Conservation (phyloP, 2,329 filamentous ascomycete genomes). For the Colletotrichum godetiae region DNA sequence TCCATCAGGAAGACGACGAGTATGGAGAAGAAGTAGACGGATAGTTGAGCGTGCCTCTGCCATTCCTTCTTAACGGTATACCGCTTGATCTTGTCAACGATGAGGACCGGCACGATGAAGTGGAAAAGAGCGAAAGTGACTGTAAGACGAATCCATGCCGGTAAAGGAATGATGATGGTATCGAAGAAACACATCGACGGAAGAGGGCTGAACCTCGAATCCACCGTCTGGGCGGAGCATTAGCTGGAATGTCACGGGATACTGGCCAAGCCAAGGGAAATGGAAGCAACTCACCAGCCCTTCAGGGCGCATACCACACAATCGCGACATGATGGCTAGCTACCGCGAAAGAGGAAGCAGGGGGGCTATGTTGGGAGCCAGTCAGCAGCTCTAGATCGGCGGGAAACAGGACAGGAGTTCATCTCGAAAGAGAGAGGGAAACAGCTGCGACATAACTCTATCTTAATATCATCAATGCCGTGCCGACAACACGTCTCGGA, state of each 20-base stretch:
- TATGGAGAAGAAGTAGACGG: slow-evolving; percentile 40
- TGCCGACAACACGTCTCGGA: slow-evolving; percentile 23
- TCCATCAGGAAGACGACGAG: slow-evolving; percentile 40
- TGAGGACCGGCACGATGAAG: slow-evolving; percentile 30
- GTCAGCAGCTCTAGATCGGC: slow-evolving; percentile 23
- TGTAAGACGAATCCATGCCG: slow-evolving; percentile 39
- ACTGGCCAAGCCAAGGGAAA: background rate
- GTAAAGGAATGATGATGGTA: slow-evolving; percentile 39
- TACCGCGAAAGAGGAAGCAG: slow-evolving; percentile 16
- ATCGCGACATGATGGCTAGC: slow-evolving; percentile 31
- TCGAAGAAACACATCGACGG: slow-evolving; percentile 44
- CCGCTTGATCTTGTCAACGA: slow-evolving; percentile 29
- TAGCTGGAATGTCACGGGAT: background rate
- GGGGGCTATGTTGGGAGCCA: slow-evolving; percentile 4
- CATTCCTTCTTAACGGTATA: slow-evolving; percentile 29
- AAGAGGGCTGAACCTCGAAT: slow-evolving; percentile 34
- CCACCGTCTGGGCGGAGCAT: slow-evolving; percentile 5
- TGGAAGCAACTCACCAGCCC: slow-evolving; percentile 27
- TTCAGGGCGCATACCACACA: slow-evolving; percentile 35
- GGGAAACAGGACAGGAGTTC: slow-evolving; percentile 30
- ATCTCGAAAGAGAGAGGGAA: slow-evolving; percentile 10
- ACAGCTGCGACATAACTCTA: slow-evolving; percentile 32
- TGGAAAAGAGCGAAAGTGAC: slow-evolving; percentile 37
- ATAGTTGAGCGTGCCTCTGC: slow-evolving; percentile 35
- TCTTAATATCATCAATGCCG: slow-evolving; percentile 32